Conservation (phyloP, 495 filamentous ascomycete species). For the Talaromyces borbonicus region DNA sequence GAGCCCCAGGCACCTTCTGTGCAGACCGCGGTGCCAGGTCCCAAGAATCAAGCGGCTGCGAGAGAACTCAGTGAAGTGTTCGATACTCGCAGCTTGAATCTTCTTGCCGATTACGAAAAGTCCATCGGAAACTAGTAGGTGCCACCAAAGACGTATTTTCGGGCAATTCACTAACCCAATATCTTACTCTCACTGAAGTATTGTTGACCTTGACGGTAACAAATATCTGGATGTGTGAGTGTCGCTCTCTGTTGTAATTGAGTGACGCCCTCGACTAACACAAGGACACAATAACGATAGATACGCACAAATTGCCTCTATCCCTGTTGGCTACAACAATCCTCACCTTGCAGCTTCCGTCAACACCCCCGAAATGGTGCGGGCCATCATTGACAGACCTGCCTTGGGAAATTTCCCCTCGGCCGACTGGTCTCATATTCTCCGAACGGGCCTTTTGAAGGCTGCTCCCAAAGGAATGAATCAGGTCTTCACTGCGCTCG, state of each 20-base stretch:
- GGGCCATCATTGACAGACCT: conserved; percentile 82
- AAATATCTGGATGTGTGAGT: conserved; percentile 65
- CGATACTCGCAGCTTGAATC: conserved; percentile 87
- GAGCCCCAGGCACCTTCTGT: conserved; percentile 71
- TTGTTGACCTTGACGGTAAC: conserved; percentile 74
- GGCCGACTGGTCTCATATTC: conserved; percentile 74
- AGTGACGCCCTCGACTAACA: conserved; percentile 7
- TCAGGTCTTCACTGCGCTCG: conserved; percentile 95
- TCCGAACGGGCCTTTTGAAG: conserved; percentile 78
- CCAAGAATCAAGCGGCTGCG: conserved; percentile 60
- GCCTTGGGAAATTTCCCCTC: conserved; percentile 95
- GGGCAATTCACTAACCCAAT: conserved; percentile 16
- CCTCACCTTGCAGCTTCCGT: conserved; percentile 64
- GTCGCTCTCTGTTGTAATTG: not conserved
- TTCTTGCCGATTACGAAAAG: conserved; percentile 74
- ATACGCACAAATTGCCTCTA: conserved; percentile 94
- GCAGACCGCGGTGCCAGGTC: conserved; percentile 75
- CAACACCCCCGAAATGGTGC: conserved; percentile 67
- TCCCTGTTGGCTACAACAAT: conserved; percentile 96
- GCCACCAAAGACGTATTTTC: not conserved
- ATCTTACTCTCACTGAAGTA: conserved; percentile 37
- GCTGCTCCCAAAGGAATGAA: conserved; percentile 85
- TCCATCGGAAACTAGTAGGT: conserved; percentile 52
- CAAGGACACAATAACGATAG: too few species aligned
- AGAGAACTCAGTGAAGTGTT: conserved; percentile 75